These are phyloP conservation scores for Ceratobasidium sp. DNA, from an alignment of 1,284 basidiomycete genomes.

Conservation along the genomic window DNA sequence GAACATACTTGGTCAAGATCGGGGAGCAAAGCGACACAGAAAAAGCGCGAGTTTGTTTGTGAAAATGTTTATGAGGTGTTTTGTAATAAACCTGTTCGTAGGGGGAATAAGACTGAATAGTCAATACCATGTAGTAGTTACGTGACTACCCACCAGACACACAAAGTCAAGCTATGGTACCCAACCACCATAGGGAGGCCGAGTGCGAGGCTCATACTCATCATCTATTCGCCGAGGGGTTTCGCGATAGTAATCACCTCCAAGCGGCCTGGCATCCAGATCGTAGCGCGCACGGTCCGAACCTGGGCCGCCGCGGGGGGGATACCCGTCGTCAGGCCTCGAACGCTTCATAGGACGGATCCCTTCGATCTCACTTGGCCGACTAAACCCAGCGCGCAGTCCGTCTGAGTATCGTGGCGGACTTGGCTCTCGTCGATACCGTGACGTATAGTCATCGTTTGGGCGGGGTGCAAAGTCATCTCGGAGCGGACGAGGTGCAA, in stretches of 20 bases:
- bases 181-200: background rate
- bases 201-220: conserved; percentile 13
- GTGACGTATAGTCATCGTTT: background rate
- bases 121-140: too few species aligned
- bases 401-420: conserved; percentile 23
- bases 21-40: conserved; percentile 19
- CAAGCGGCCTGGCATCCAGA: conserved; percentile 2
- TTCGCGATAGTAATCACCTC: conserved; percentile 14
- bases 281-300: conserved; percentile 6
- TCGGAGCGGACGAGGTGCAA: background rate
- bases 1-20: too few species aligned
- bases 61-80: too few species aligned
- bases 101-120: too few species aligned
- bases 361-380: conserved; percentile 8
- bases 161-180: background rate
- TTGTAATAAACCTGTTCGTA: too few species aligned
- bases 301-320: conserved; percentile 4
- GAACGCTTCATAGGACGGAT: conserved; percentile 33
- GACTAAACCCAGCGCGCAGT: conserved; percentile 17
- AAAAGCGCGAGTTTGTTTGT: background rate
- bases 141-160: background rate
- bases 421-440: conserved; percentile 15
- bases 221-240: conserved; percentile 11
- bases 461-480: conserved; percentile 10
- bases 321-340: conserved; percentile 13